Conservation (phyloP, 164 flowering plant genomes). For the Litsea cubeba region DNA sequence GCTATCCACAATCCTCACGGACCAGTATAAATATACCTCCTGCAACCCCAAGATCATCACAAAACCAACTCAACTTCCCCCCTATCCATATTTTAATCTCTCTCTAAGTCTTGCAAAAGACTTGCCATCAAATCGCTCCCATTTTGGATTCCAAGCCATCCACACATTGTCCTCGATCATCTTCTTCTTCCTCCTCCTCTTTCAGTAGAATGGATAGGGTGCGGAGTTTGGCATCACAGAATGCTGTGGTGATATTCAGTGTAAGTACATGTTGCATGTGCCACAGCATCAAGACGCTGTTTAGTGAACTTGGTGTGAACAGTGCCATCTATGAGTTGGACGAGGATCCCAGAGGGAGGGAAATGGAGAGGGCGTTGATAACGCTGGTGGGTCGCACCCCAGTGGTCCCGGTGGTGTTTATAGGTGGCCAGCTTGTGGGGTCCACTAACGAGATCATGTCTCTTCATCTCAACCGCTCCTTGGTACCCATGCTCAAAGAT, state of each 20-base stretch:
- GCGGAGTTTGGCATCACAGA: neutral
- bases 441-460: conserved; percentile 2
- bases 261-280: conserved; percentile 8
- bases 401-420: conserved; percentile 2
- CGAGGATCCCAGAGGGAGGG: conserved; percentile 1
- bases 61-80: too few relatives aligned
- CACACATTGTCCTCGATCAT: too few relatives aligned
- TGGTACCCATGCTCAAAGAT: neutral
- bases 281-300: conserved; percentile 5
- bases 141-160: too few relatives aligned
- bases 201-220: neutral
- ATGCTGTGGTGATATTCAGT: conserved; percentile 5
- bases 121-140: too few relatives aligned
- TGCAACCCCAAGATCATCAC: too few relatives aligned
- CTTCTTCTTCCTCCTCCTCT: too few relatives aligned
- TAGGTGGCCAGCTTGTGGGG: conserved; percentile 3
- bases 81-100: too few relatives aligned
- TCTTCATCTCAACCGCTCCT: neutral
- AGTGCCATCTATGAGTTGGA: neutral
- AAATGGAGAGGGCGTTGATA: conserved; percentile 5
- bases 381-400: conserved; percentile 1
- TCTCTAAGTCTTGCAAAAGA: too few relatives aligned
- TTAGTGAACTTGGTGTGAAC: conserved; percentile 1
- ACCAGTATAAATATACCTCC: too few relatives aligned
- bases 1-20: too few relatives aligned